A percentile compares a stretch with the other conserved stretches of the same genome.
phyloP scores from a whole-genome alignment of 2,329 filamentous ascomycete species.

The Cephalotrichum gorgonifer region DNA sequence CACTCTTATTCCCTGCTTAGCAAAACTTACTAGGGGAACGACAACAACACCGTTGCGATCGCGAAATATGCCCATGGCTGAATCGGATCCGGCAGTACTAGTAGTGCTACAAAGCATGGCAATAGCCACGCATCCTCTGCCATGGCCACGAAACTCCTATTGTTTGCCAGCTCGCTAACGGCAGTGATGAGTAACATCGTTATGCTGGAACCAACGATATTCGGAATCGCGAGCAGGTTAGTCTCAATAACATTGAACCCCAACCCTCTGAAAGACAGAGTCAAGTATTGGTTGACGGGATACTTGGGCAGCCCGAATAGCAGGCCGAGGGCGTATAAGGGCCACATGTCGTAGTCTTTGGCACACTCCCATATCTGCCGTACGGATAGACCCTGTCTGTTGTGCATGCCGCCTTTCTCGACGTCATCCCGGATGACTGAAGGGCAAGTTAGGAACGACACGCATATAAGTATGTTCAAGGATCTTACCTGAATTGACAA shows the following conservation, averaged over 20 bases:
- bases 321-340: slow-evolving; percentile 36
- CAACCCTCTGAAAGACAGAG: slow-evolving; percentile 36
- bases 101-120: slow-evolving; percentile 39
- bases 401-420: slow-evolving; percentile 43
- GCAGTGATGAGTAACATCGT: slow-evolving; percentile 39
- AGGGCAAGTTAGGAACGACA: slow-evolving; percentile 4
- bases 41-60: slow-evolving; percentile 35
- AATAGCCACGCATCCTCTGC: slow-evolving; percentile 42
- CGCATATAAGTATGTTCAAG: neutral
- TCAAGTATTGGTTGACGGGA: slow-evolving; percentile 37
- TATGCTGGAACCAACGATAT: slow-evolving; percentile 34
- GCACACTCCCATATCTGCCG: slow-evolving; percentile 32
- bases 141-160: slow-evolving; percentile 36
- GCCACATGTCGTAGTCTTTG: slow-evolving; percentile 43
- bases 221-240: slow-evolving; percentile 41
- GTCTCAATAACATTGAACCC: slow-evolving; percentile 40
- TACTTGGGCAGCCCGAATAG: slow-evolving; percentile 35
- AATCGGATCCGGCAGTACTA: slow-evolving; percentile 25
- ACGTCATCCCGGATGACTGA: slow-evolving; percentile 43
- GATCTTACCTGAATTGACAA: slow-evolving; percentile 41
- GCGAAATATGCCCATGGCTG: slow-evolving; percentile 36
- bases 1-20: neutral
- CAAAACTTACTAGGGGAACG: slow-evolving; percentile 42
- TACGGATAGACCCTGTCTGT: slow-evolving; percentile 34
- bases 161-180: slow-evolving; percentile 36